Evolutionary conservation across 129 eudicot genomes (phyloP).

Genomic region (Flaveria ramosissima): DNA sequence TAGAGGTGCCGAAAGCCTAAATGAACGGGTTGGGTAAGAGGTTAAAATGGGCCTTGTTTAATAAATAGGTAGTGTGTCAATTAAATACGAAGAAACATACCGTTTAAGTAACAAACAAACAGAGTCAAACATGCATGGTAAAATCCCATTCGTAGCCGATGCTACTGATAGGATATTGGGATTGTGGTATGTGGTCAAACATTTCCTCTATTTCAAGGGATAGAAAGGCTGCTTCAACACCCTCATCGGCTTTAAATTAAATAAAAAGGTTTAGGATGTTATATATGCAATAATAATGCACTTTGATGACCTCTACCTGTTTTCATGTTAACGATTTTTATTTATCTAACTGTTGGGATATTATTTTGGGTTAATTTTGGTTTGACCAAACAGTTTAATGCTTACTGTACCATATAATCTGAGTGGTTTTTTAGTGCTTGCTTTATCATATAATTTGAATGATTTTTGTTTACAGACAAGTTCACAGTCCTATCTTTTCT

Average conservation of each 20-base stretch:
- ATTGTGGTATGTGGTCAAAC: too few relatives aligned
- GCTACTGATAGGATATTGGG: too few relatives aligned
- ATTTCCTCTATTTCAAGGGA: too few relatives aligned
- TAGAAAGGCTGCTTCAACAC: too few relatives aligned
- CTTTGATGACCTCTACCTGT: background rate
- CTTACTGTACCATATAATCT: background rate
- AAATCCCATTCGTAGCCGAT: too few relatives aligned
- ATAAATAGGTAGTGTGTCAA: background rate
- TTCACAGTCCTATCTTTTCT: constrained; percentile 92
- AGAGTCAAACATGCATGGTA: too few relatives aligned
- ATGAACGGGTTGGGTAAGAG: background rate
- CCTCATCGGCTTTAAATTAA: too few relatives aligned
- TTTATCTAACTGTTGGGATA: background rate
- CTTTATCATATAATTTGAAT: background rate
- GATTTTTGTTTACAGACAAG: constrained; percentile 54
- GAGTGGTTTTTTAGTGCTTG: background rate
- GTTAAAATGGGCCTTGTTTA: background rate
- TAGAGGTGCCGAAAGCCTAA: constrained; percentile 7
- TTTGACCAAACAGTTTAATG: background rate
- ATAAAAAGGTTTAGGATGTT: background rate
- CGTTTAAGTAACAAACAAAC: background rate
- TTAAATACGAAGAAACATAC: background rate
- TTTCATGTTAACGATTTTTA: background rate
- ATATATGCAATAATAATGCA: background rate
- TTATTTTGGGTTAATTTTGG: background rate